Base-by-base conservation (phyloP, 2,329 filamentous ascomycete genomes). In the Epichloe uncinata region DNA sequence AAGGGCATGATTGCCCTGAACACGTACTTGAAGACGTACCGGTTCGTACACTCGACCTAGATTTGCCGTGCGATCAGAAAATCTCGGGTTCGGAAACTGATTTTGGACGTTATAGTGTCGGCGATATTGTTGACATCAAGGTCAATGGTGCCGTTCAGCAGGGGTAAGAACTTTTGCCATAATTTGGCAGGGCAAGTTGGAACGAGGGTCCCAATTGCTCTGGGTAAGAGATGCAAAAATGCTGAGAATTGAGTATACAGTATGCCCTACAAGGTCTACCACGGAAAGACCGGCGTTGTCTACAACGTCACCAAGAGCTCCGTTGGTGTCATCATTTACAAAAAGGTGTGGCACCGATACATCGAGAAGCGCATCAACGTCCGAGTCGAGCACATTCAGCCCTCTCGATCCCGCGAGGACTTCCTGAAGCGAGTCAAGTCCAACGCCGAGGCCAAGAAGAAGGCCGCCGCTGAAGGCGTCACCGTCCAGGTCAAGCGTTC, bases 281-380 rank as follows among this genome's bases (percentile, higher is more conserved):
- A 97, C 82, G 93, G 91, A 69, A 97, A 97, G 87, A 95, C 90
- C 58, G 89, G 89, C 70, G 87, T 95, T 66, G 77, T 95, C 75
- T 95, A 95, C 87, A 98, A 98, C 81, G 93, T 98, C 66, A 93
- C 91, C 76, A 95, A 96, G 84, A 86, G 82, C 65, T 87, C 93
- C 60, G 89, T 98, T 70, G 93, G 93, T 67, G 86, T 98, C 73
- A 96, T 98, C 77, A 87, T 98, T 77, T 91, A 95, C 86, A 96
- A 95, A 84, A 88, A 94, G 74, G 93, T 98, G 72, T 89, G 90
- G 77, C 93, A 97, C 85, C 87, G 91, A 69, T 98, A 96, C 84
- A 81, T 98, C 72, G 93, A 98, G 87, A 98, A 98, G 89, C 91
- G 93, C 73, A 84, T 98, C 79, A 97, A 95, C 84, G 80, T 98